Conservation (phyloP, 1,139 yeast species). For the Debaryomyces psychrophilus region DNA sequence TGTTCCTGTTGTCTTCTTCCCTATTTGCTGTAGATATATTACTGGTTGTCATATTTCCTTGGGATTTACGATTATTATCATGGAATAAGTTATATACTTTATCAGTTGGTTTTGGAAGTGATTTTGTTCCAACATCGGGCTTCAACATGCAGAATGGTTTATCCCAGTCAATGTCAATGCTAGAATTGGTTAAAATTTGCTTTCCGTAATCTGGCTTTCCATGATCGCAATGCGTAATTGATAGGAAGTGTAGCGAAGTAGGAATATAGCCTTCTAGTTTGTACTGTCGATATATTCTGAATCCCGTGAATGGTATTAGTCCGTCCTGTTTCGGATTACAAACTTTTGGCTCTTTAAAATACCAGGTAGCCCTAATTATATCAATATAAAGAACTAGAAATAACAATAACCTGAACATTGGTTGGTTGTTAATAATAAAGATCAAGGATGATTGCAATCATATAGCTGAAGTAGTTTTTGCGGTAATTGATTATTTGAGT, state of each 20-base stretch:
- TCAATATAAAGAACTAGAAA: not conserved
- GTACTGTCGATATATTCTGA: constrained; percentile 57
- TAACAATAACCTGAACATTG: constrained; percentile 1
- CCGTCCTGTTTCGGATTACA: constrained; percentile 39
- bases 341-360: constrained; percentile 31
- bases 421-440: not conserved
- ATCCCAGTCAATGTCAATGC: constrained; percentile 55
- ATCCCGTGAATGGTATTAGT: constrained; percentile 59
- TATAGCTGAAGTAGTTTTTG: constrained; percentile 10
- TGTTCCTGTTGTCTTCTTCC: not conserved
- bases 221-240: constrained; percentile 55
- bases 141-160: constrained; percentile 52
- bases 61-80: not conserved
- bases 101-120: constrained; percentile 14
- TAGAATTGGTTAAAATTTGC: constrained; percentile 33
- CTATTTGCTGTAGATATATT: not conserved
- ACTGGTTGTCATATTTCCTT: not conserved
- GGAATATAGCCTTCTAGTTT: constrained; percentile 44
- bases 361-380: constrained; percentile 19
- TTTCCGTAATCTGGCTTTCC: constrained; percentile 57
- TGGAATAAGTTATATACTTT: constrained; percentile 17
- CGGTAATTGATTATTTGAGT: constrained; percentile 12
- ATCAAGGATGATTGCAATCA: not conserved
- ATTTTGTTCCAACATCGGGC: constrained; percentile 26
- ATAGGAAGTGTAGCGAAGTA: constrained; percentile 48